Conservation (phyloP, 1,284 basidiomycete genomes). For the Cerrena zonata region DNA sequence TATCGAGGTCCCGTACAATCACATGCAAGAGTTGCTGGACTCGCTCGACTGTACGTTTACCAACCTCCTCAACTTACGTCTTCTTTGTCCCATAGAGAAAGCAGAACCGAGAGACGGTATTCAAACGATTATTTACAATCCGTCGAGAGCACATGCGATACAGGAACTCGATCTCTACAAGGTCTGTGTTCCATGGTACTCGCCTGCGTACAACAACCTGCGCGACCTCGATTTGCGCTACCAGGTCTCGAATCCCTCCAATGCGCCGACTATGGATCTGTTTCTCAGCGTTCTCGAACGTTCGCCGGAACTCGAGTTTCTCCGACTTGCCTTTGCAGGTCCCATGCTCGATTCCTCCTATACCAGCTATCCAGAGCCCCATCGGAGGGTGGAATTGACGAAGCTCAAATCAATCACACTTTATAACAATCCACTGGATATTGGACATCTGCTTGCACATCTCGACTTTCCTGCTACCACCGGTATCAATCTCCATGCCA, state of each 20-base stretch:
- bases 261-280: neutral
- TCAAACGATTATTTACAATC: neutral
- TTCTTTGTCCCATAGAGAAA: neutral
- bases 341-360: neutral
- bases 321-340: neutral
- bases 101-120: neutral
- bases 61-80: neutral
- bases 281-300: neutral
- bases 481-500: neutral
- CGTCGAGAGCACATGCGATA: neutral
- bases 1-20: neutral
- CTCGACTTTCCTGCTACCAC: neutral
- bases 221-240: neutral
- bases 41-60: neutral
- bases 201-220: neutral
- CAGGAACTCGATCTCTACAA: neutral
- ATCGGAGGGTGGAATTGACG: neutral
- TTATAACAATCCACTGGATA: neutral
- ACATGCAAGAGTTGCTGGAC: neutral
- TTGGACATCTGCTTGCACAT: neutral
- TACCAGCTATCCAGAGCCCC: slow-evolving; percentile 1
- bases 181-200: neutral
- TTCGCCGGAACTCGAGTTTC: neutral
- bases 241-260: neutral
- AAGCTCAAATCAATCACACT: neutral